Base-by-base conservation (phyloP, 2,329 filamentous ascomycete species). In the Penicillium brasilianum region DNA sequence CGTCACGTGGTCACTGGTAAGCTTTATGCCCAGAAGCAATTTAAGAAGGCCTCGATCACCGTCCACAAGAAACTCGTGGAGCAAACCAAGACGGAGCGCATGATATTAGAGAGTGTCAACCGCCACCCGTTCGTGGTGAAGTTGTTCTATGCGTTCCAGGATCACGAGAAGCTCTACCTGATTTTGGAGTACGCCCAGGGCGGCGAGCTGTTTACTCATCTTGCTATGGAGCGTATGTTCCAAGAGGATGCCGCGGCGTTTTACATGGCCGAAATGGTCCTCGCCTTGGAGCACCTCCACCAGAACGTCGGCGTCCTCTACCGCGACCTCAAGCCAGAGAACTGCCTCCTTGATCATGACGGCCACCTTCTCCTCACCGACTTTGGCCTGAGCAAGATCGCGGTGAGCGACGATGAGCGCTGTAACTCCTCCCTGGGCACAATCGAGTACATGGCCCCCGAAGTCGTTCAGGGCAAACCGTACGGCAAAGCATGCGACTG, bases 361-460 rank as follows among this genome's bases (percentile, higher is more conserved):
- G 95, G 95, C 39, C 95, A 99, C 75, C 85, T 99, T 1, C 87
- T 99, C 4, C 85, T 99, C 30, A 98, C 96, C 1, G 96, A 99
- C 77, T 99, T 99, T 75, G 95, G 95, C 4, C 86, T 99, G 18
- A 96, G 92, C 80, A 99, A 99, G 79, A 95, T 98, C 34, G 89
- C 93, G 0, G 85, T 95, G 16, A 89, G 93, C 60, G 79, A 86
- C 57, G 84, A 86, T 58, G 84, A 84, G 66, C 84, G 83, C 34
- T 97, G 94, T 83, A 92, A 93, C 78, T 97, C 92, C 44, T 90
- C 97, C 67, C 87, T 97, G 10, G 95, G 95, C 54, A 99, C 95
- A 0, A 90, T 97, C 60, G 95, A 98, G 76, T 99, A 99, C 84
- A 99, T 99, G 95, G 96, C 95, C 0, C 95, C 95, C 0, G 95